A percentile compares a stretch with the other conserved stretches of the same genome.
Evolutionary conservation across 441 rosid species (phyloP).

Genomic region (Gossypium trilobum): DNA sequence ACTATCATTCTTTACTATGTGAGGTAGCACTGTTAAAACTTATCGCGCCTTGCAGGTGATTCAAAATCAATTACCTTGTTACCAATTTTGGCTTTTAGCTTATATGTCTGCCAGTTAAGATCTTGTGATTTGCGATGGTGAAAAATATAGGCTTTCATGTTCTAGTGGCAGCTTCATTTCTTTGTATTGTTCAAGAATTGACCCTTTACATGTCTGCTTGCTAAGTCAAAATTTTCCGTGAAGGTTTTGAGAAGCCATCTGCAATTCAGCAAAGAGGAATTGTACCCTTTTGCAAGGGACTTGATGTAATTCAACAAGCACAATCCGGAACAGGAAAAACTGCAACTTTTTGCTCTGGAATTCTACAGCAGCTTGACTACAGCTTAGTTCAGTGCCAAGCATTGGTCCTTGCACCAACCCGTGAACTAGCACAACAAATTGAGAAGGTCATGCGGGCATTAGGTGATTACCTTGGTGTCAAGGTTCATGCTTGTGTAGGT

Average conservation of each 20-base stretch:
- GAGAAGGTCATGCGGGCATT: conserved; percentile 86
- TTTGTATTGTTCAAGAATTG: not conserved
- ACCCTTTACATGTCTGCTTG: not conserved
- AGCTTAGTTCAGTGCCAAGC: conserved; percentile 61
- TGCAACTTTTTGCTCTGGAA: conserved; percentile 78
- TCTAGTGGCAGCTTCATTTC: not conserved
- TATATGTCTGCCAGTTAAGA: not conserved
- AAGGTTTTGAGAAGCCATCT: conserved; percentile 84
- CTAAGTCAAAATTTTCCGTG: not conserved
- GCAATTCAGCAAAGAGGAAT: conserved; percentile 89
- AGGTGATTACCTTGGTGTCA: conserved; percentile 77
- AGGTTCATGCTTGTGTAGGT: conserved; percentile 85
- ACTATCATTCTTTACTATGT: not conserved
- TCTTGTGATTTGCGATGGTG: not conserved
- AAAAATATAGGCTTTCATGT: not conserved
- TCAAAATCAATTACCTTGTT: not conserved
- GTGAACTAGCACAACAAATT: conserved; percentile 76
- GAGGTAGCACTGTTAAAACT: not conserved
- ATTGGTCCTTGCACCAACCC: conserved; percentile 67
- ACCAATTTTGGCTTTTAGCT: not conserved
- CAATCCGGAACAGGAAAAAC: conserved; percentile 83
- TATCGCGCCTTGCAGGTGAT: not conserved
- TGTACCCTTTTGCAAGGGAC: conserved; percentile 81
- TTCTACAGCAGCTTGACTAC: conserved; percentile 64
- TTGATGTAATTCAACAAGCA: conserved; percentile 82